These are phyloP conservation scores for Capsella rubella DNA, from an alignment of 441 rosid species.

Conservation along the genomic window DNA sequence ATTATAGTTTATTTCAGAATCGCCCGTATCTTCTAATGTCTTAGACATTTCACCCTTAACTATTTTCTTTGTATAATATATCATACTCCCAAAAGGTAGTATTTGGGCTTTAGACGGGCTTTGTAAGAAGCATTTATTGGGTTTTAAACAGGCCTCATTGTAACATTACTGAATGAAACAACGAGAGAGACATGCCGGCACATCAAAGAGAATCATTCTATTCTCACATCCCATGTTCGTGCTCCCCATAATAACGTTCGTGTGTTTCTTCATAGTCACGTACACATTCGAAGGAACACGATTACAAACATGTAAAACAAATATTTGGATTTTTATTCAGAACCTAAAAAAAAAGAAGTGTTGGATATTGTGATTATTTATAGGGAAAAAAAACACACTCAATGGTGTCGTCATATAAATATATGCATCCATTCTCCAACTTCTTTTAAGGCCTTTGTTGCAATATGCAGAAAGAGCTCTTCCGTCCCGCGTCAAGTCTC, in stretches of 20 bases:
- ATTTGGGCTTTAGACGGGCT: not conserved
- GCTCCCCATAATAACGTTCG: slow-evolving; percentile 39
- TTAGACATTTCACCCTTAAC: slow-evolving; percentile 13
- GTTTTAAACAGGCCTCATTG: slow-evolving; percentile 4
- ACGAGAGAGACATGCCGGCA: slow-evolving; percentile 9
- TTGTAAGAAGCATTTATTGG: not conserved
- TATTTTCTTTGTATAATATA: not conserved
- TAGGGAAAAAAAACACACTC: slow-evolving; percentile 7
- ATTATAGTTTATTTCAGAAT: slow-evolving; percentile 12
- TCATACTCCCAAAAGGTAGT: too few relatives aligned
- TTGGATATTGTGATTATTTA: slow-evolving; percentile 31
- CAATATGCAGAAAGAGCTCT: slow-evolving; percentile 33
- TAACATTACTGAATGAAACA: not conserved
- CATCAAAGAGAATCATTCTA: slow-evolving; percentile 28
- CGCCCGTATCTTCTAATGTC: not conserved
- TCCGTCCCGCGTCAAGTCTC: slow-evolving; percentile 10
- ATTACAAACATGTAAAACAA: slow-evolving; percentile 19
- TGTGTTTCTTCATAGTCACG: slow-evolving; percentile 32
- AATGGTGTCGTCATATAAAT: slow-evolving; percentile 24
- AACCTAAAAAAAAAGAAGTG: not conserved
- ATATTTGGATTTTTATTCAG: not conserved
- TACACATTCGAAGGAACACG: slow-evolving; percentile 26
- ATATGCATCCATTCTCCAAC: slow-evolving; percentile 41
- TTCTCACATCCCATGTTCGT: slow-evolving; percentile 27
- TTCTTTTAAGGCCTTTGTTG: slow-evolving; percentile 26